Evolutionary conservation across 768 basidiomycete species (phyloP), one percentile per base, ranked within the genome.

Genomic region (Daedalea quercina): DNA sequence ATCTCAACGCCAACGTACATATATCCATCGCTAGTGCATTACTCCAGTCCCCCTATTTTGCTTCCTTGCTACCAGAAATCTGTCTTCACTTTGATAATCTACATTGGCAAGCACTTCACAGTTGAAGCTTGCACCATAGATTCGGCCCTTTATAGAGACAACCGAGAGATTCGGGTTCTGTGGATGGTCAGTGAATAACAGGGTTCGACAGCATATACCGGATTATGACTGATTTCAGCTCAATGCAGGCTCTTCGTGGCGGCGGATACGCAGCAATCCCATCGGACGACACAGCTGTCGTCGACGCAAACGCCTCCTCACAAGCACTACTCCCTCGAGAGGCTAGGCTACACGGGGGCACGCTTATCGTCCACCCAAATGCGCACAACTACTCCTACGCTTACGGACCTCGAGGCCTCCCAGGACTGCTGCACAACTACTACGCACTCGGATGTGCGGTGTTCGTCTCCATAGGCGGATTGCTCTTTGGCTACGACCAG

Each of bases 401-500:
- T 11, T 90, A 90, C 60, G 88, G 88, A 6, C 86, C 87, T 1
- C 69, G 67, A n/a, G 87, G 88, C 1, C 58, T 89, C 9, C 59
- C 72, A 2, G 88, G 89, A 9, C 72, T 90, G 15, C 62, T 76
- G 44, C 76, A 76, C 56, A 90, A 89, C 63, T 75, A 73, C 52
- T 87, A 84, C 57, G 78, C 82, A 3, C 66, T 84, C 8, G 69
- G 80, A 1, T 90, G 87, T 55, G 86, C 84, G 3, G 70, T 84
- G 45, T 88, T 90, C 57, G 88, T 84, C 0, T 85, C 83, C 9
- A 78, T 90, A 59, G 88, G 88, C 1, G 87, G 87, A 0, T 63
- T 90, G 52, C 80, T 84, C 13, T 90, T 90, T 65, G 88, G 88
- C 9, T 90, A 90, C 62, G 88, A 90, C 60, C 88, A 90, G 62